Percentiles rank a stretch among this genome's conserved stretches.
Evolutionary conservation across 177 flowering plant genomes (phyloP).

Genomic region (Telopea speciosissima): DNA sequence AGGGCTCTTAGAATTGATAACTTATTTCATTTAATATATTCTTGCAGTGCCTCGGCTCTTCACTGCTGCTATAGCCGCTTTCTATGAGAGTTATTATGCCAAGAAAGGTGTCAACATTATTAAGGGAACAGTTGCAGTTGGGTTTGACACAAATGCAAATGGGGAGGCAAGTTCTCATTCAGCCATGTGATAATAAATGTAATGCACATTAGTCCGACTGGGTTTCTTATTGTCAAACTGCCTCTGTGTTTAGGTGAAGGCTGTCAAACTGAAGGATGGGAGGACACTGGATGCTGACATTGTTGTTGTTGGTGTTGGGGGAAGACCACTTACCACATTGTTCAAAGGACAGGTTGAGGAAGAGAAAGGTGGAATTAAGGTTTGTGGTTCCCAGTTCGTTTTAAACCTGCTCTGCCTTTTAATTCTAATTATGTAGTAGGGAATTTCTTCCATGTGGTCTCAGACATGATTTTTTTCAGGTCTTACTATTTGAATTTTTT

Average conservation of each 20-base stretch:
- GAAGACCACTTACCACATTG: conserved; percentile 65
- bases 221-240: not conserved
- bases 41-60: conserved; percentile 96
- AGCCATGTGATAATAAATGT: not conserved
- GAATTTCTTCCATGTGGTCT: not conserved
- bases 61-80: conserved; percentile 84
- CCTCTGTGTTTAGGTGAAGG: conserved; percentile 55
- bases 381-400: conserved; percentile 18
- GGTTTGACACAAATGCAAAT: conserved; percentile 61
- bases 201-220: not conserved
- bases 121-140: conserved; percentile 95
- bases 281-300: conserved; percentile 90
- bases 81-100: conserved; percentile 85
- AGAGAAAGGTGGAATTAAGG: conserved; percentile 98
- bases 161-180: conserved; percentile 64
- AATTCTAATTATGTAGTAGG: not conserved
- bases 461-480: not conserved
- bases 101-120: conserved; percentile 78
- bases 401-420: not conserved
- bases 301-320: conserved; percentile 98
- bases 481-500: not conserved
- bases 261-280: conserved; percentile 89
- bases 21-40: not conserved
- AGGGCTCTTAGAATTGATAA: not conserved
- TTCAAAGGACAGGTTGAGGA: conserved; percentile 92